Evolutionary conservation across 2,329 filamentous ascomycete species (phyloP), one percentile per base, ranked within the genome.

Genomic region (Aspergillus versicolor): DNA sequence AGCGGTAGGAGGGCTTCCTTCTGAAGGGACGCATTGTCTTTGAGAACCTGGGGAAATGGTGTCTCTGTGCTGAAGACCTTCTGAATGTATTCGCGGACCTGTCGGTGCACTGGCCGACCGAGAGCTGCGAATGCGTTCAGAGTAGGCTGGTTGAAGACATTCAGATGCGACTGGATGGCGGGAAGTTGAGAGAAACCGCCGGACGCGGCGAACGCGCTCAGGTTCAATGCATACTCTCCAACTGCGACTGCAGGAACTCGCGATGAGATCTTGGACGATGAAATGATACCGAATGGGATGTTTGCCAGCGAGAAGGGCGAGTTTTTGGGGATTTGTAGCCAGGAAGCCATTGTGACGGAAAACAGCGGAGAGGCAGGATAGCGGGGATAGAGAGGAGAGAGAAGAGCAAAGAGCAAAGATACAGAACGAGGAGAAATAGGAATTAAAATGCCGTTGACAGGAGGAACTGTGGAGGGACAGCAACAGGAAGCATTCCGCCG

Each of bases 231-330:
- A 72, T 89, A 78, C 32, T 87, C 82, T 48, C 90, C 90, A 64
- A 94, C 88, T 9, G 89, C 89, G 58, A 90, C 76, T 13, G 88
- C 90, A 9, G 86, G 82, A 27, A 86, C 86, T 2, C 81, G 88
- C 24, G 79, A 79, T 11, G 79, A 66, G 57, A 84, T 79, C 5
- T 79, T 72, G 3, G 79, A 62, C 1, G 88, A 88, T 30, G 86
- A 88, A 69, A 94, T 90, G 77, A 94, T 86, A 67, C 90, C 90
- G 68, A 93, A 93, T 1, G 90, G 90, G 53, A 94, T 88, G 70
- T 94, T 94, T 67, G 87, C 85, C 51, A 93, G 77, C 8, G 89
- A 90, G 75, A 92, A 92, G 67, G 86, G 85, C 56, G 83, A 87
- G 56, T 79, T 77, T 52, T 78, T 76, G 46, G 85, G 82, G 58